phyloP scores from a whole-genome alignment of 2,329 filamentous ascomycete species.

The Helotiales sp. region DNA sequence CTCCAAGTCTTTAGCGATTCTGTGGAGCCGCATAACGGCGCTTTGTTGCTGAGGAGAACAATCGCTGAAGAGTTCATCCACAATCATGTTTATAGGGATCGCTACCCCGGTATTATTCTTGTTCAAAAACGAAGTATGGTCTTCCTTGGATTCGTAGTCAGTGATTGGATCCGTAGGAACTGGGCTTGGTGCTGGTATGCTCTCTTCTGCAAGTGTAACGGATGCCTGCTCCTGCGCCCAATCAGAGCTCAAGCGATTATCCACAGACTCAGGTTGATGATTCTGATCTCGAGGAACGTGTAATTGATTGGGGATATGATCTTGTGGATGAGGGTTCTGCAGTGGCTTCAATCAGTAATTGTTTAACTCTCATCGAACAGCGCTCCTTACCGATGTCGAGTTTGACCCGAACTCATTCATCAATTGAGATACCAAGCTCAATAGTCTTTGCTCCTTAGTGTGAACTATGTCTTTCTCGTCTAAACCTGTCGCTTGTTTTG shows the following conservation, averaged over 20 bases:
- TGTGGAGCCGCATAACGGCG: not conserved
- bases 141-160: no score
- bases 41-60: not conserved
- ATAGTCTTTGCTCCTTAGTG: not conserved
- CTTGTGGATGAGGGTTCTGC: not conserved
- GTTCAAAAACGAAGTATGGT: not conserved
- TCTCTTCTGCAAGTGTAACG: not conserved
- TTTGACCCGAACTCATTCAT: not conserved
- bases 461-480: not conserved
- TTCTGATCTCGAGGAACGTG: not conserved
- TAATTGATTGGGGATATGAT: not conserved
- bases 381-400: not conserved
- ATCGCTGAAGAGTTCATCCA: not conserved
- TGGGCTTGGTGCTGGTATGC: not conserved
- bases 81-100: not conserved
- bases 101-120: not conserved
- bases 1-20: not conserved
- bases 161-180: no score
- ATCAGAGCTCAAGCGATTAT: not conserved
- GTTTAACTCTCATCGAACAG: no score
- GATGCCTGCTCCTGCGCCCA: not conserved
- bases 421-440: not conserved
- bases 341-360: not conserved
- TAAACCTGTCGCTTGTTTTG: not conserved
- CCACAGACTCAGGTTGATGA: not conserved